phyloP scores from a whole-genome alignment of 208 protist species.

The Phytomonas francai region DNA sequence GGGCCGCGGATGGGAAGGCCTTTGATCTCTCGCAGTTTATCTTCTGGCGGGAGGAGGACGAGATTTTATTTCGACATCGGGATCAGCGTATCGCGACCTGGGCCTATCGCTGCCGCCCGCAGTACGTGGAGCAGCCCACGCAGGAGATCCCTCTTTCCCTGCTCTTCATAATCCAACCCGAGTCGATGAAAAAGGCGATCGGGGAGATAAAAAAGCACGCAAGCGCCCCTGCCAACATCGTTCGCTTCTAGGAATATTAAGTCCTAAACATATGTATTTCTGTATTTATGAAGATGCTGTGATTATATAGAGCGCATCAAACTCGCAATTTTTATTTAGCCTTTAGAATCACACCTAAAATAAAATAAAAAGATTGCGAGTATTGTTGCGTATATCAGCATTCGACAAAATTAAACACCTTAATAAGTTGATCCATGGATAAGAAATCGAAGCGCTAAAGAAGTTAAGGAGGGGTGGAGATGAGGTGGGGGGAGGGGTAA shows the following conservation, averaged over 20 bases:
- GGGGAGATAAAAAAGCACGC: constrained; percentile 62
- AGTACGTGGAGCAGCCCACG: constrained; percentile 82
- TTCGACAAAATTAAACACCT: neutral
- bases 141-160: constrained; percentile 75
- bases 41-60: constrained; percentile 87
- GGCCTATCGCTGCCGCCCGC: constrained; percentile 73
- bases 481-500: neutral
- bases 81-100: constrained; percentile 74
- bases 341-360: neutral
- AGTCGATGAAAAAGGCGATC: constrained; percentile 52
- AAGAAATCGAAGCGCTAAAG: neutral
- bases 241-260: constrained; percentile 24
- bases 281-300: constrained; percentile 1
- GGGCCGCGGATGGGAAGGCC: constrained; percentile 17
- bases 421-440: neutral
- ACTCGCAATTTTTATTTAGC: neutral
- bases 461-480: neutral
- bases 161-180: constrained; percentile 64
- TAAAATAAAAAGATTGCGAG: neutral
- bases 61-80: constrained; percentile 62
- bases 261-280: neutral
- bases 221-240: constrained; percentile 32
- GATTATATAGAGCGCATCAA: neutral
- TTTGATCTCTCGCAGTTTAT: constrained; percentile 56
- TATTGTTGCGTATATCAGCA: neutral